These are phyloP conservation scores for Cladosporium sp. DNA, from an alignment of 2,329 filamentous ascomycete species.

Conservation along the genomic window DNA sequence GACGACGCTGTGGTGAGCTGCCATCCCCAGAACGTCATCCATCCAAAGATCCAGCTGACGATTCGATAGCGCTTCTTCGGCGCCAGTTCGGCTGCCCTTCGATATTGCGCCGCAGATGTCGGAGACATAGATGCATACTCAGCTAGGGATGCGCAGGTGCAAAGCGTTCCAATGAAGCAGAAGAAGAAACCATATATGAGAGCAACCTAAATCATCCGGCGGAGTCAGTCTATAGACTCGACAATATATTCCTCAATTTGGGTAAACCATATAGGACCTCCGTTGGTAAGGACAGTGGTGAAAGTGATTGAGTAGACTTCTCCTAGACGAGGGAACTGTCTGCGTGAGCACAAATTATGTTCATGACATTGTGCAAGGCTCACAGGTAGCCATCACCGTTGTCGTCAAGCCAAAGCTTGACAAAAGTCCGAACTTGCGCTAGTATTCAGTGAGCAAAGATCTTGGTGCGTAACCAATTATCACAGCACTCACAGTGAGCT, in stretches of 20 bases:
- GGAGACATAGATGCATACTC: constrained; percentile 43
- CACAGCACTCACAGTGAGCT: background rate
- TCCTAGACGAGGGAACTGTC: background rate
- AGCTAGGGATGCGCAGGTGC: background rate
- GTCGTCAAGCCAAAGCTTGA: background rate
- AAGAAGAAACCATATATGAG: constrained; percentile 1
- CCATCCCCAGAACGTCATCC: constrained; percentile 43
- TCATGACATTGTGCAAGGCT: background rate
- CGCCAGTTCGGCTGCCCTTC: constrained; percentile 47
- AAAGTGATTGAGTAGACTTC: background rate
- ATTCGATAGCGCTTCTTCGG: constrained; percentile 42
- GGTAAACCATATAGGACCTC: background rate
- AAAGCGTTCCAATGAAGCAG: background rate
- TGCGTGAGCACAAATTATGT: background rate
- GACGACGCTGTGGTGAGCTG: constrained; percentile 11
- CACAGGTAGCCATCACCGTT: constrained; percentile 3
- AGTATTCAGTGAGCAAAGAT: background rate
- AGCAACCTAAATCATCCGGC: background rate
- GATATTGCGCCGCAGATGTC: constrained; percentile 41
- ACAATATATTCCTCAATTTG: too few species aligned
- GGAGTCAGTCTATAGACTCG: too few species aligned
- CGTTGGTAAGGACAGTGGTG: constrained; percentile 4
- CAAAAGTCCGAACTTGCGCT: background rate
- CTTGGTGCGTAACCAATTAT: background rate
- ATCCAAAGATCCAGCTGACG: constrained; percentile 47